phyloP scores from a whole-genome alignment of 176 grass and related monocot genomes.

The Hyparrhenia diplandra region DNA sequence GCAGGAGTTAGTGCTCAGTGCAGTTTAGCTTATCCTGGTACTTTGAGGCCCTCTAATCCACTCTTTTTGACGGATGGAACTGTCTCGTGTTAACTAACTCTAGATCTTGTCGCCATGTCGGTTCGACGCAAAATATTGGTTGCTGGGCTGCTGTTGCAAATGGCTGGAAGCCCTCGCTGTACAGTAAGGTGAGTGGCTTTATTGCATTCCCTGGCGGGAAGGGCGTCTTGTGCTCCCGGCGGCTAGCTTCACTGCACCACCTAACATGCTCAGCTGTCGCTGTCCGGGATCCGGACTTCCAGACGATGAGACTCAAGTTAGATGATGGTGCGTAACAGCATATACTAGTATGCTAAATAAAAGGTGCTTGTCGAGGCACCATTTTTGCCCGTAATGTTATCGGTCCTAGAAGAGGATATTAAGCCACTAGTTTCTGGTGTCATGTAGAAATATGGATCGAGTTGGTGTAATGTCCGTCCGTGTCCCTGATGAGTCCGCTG shows the following conservation, averaged over 20 bases:
- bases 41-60: background rate
- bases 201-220: slow-evolving; percentile 15
- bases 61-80: background rate
- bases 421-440: background rate
- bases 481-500: background rate
- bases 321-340: background rate
- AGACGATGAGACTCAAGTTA: background rate
- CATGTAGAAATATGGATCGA: background rate
- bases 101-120: slow-evolving; percentile 15
- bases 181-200: slow-evolving; percentile 21
- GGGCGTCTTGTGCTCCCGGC: background rate
- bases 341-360: background rate
- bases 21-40: background rate
- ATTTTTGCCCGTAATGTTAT: background rate
- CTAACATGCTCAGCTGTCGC: background rate
- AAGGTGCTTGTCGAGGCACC: background rate
- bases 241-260: background rate
- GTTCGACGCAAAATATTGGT: background rate
- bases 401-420: background rate
- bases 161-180: background rate
- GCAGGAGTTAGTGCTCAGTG: background rate
- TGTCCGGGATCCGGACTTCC: slow-evolving; percentile 1
- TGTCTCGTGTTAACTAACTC: background rate
- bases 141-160: slow-evolving; percentile 3
- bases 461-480: background rate